Evolutionary conservation across 768 basidiomycete genomes (phyloP).

Genomic region (Porphyrellus cyaneotinctus): DNA sequence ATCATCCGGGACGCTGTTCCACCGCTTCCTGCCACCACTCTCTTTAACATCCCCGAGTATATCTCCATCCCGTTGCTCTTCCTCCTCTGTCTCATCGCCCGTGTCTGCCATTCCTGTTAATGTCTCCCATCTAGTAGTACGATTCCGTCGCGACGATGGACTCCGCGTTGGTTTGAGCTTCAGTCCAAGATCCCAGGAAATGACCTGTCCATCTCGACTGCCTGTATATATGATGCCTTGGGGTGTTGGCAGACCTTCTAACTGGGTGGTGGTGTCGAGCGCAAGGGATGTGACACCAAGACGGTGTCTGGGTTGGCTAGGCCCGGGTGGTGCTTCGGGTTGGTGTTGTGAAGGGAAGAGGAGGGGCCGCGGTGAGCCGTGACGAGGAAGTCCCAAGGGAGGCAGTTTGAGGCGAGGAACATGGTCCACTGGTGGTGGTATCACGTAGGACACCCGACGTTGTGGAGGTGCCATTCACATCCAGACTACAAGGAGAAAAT

Average conservation of each 20-base stretch:
- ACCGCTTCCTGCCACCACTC: slow-evolving; percentile 32
- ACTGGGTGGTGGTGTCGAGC: slow-evolving; percentile 75
- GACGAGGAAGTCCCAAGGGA: slow-evolving; percentile 53
- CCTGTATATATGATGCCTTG: slow-evolving; percentile 89
- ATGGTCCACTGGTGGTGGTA: slow-evolving; percentile 64
- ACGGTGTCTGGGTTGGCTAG: slow-evolving; percentile 72
- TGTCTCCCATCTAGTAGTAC: slow-evolving; percentile 61
- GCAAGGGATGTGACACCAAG: slow-evolving; percentile 86
- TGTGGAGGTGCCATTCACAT: slow-evolving; percentile 44
- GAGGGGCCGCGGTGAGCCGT: slow-evolving; percentile 68
- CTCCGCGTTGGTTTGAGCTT: slow-evolving; percentile 48
- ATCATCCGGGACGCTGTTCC: slow-evolving; percentile 26
- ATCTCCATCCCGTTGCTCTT: slow-evolving; percentile 70
- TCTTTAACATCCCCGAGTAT: slow-evolving; percentile 68
- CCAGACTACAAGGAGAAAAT: slow-evolving; percentile 4
- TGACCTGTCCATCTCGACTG: slow-evolving; percentile 82
- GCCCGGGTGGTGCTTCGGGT: slow-evolving; percentile 14
- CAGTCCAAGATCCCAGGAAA: slow-evolving; percentile 82
- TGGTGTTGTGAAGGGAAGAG: slow-evolving; percentile 42
- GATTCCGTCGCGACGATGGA: slow-evolving; percentile 18
- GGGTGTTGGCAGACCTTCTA: slow-evolving; percentile 61
- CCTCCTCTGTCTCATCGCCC: slow-evolving; percentile 63
- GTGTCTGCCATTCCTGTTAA: slow-evolving; percentile 83
- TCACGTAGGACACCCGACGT: slow-evolving; percentile 82
- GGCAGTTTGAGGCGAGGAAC: slow-evolving; percentile 71